Conservation (phyloP, 768 basidiomycete species). For the Leucocoprinus birnbaumii region DNA sequence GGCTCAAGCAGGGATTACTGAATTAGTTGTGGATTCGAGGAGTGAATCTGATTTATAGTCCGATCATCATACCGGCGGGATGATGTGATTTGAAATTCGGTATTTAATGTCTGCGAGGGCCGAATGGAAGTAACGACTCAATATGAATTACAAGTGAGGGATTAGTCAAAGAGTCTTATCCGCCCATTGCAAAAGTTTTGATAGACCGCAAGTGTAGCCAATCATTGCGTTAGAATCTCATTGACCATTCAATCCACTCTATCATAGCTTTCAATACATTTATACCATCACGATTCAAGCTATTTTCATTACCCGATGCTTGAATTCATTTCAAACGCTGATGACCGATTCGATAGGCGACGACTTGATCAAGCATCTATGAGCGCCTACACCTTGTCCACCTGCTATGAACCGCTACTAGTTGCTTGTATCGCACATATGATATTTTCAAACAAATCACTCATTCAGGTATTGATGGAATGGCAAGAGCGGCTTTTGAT, state of each 20-base stretch:
- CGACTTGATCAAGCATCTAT: too few species aligned
- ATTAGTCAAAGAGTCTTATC: slow-evolving; percentile 3
- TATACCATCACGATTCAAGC: slow-evolving; percentile 1
- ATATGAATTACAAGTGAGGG: not conserved
- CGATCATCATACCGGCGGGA: slow-evolving; percentile 24
- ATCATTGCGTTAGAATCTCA: slow-evolving; percentile 8
- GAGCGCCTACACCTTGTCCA: too few species aligned
- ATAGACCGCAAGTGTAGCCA: not conserved
- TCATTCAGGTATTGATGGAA: too few species aligned
- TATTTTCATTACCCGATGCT: not conserved
- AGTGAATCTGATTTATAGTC: slow-evolving; percentile 18
- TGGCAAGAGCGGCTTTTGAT: too few species aligned
- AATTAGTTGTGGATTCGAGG: slow-evolving; percentile 16
- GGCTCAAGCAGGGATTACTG: slow-evolving; percentile 13
- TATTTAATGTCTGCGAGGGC: slow-evolving; percentile 6
- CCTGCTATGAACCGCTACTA: too few species aligned
- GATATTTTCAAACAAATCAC: too few species aligned
- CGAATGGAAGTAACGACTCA: slow-evolving; percentile 6
- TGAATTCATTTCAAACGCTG: too few species aligned
- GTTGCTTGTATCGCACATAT: too few species aligned
- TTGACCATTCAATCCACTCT: slow-evolving; percentile 1
- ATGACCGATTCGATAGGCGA: too few species aligned
- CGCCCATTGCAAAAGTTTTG: not conserved
- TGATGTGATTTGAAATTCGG: slow-evolving; percentile 14
- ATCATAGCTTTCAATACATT: not conserved